Conservation (phyloP, 345 rosid genomes). For the Eucalyptus tenuipes region DNA sequence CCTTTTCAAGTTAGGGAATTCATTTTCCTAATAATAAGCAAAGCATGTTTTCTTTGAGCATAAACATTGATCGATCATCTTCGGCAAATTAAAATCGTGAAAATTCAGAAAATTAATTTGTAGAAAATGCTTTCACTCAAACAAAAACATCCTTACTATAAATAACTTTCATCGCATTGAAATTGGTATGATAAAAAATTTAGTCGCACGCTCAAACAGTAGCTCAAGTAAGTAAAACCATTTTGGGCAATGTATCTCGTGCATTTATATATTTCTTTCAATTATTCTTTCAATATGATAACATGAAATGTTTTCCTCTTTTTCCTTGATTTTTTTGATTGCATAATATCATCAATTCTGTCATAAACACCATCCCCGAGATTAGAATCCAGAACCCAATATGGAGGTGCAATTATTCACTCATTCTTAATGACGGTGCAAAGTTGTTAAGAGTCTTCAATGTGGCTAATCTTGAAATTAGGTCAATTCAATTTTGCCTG, state of each 20-base stretch:
- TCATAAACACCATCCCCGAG: not conserved
- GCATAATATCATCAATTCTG: not conserved
- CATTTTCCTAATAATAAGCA: not conserved
- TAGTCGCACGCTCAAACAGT: not conserved
- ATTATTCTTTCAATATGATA: not conserved
- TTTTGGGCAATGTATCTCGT: not conserved
- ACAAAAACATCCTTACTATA: not conserved
- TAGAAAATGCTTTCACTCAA: not conserved
- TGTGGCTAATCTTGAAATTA: not conserved
- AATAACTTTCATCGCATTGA: not conserved
- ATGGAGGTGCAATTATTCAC: not conserved
- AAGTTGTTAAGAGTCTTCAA: too few relatives aligned
- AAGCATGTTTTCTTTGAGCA: not conserved
- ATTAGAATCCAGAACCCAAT: not conserved
- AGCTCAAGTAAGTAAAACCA: not conserved
- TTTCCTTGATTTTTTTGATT: not conserved
- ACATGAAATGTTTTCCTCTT: not conserved
- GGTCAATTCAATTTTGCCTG: not conserved
- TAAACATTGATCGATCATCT: not conserved
- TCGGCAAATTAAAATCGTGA: rapidly evolving
- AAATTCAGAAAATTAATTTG: not conserved
- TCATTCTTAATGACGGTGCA: not conserved
- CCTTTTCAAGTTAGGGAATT: not conserved
- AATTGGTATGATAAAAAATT: not conserved
- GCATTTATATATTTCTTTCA: not conserved